Evolutionary conservation across 2,329 filamentous ascomycete species (phyloP), one percentile per base, ranked within the genome.

Genomic region (Aspergillus viridinutans): DNA sequence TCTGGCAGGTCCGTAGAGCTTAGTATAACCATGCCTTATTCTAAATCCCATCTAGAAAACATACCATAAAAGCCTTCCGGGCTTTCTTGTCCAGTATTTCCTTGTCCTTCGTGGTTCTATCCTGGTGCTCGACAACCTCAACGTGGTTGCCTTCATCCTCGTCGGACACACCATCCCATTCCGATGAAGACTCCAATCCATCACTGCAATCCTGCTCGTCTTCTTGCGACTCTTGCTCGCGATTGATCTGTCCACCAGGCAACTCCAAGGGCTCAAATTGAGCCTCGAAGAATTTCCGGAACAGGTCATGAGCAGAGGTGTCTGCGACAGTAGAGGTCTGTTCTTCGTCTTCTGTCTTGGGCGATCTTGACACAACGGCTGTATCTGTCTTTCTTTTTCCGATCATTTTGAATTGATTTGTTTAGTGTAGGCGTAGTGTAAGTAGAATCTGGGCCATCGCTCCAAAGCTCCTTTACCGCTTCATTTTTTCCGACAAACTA

Each of bases 271-370:
- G 91, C 70, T 86, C 84, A 77, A 97, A 97, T 69, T 89, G 87
- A 28, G 90, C 85, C 75, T 97, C 94, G 70, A 97, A 97, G 70
- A 93, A 89, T 64, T 85, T 85, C 57, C 87, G 86, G 68, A 99
- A 90, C 57, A 92, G 83, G 55, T 88, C 90, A 64, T 90, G 85
- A 12, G 89, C 81, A 57, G 86, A 82, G 61, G 83, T 78, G 43
- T 76, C 72, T 1, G 66, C 56, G 25, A 62, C 63, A 29, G 63
- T 59, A 5, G 63, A 59, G 29, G 63, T 57, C 28, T 64, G 55
- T 40, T 67, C 67, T 42, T 61, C 42, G 32, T 66, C 67, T 50
- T 62, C 60, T 38, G 50, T 53, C 55, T 64, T 61, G 50, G 50
- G 61, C 17, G 58, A 63, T 53, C 67, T 58, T 21, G 69, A 66